phyloP scores from a whole-genome alignment of 495 filamentous ascomycete species.

The Umbilicaria muhlenbergii region DNA sequence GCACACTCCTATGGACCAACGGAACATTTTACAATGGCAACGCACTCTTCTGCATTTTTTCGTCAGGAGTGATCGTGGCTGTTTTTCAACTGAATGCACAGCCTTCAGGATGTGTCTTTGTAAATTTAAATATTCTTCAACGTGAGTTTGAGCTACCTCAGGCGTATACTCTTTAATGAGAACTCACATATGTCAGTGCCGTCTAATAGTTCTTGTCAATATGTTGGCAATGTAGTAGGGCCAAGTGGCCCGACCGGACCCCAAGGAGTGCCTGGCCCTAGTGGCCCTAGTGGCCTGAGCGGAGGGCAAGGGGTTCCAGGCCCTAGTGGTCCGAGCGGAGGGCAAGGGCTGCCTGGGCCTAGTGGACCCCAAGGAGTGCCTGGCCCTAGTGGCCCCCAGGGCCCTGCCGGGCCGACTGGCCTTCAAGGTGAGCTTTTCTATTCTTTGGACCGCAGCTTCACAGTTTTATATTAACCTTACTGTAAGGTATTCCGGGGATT shows the following conservation, averaged over 20 bases:
- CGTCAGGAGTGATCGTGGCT: slow-evolving; percentile 2
- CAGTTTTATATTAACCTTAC: background rate
- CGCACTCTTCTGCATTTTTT: slow-evolving; percentile 5
- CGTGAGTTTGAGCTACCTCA: background rate
- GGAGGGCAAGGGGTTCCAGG: no score
- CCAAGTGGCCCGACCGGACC: background rate
- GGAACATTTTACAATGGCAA: slow-evolving; percentile 1
- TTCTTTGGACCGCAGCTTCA: background rate
- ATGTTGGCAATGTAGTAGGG: background rate
- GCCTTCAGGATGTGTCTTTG: slow-evolving; percentile 3
- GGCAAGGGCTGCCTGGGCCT: no score
- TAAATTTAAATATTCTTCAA: slow-evolving; percentile 2
- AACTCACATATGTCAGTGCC: background rate
- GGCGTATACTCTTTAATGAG: background rate
- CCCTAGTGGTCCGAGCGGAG: background rate
- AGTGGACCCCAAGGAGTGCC: background rate
- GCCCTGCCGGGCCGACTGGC: slow-evolving; percentile 1
- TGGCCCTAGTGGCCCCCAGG: background rate
- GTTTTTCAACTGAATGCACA: slow-evolving; percentile 3
- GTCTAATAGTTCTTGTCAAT: background rate
- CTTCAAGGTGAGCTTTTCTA: background rate
- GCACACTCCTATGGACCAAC: slow-evolving; percentile 3
- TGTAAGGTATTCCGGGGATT: background rate
- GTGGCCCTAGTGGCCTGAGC: background rate
- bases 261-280: background rate